Conservation (phyloP, 1,284 basidiomycete species). For the Marasmius oreades region DNA sequence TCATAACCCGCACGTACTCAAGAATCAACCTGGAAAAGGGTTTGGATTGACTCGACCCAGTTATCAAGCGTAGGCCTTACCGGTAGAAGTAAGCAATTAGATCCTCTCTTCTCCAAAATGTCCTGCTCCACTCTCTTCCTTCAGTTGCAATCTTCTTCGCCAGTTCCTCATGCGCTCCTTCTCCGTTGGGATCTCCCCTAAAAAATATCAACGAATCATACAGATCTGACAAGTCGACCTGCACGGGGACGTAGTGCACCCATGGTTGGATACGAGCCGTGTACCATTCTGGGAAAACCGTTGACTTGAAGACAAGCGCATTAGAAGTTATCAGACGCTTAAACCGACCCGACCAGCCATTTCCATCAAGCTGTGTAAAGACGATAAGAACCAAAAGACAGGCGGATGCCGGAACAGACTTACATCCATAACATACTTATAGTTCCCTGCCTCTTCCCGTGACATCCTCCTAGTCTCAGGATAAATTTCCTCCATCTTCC, state of each 20-base stretch:
- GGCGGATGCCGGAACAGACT: conserved; percentile 22
- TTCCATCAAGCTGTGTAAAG: conserved; percentile 51
- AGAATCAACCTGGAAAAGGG: conserved; percentile 26
- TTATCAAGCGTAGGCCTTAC: conserved; percentile 20
- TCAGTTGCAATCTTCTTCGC: conserved; percentile 46
- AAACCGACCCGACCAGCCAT: conserved; percentile 70
- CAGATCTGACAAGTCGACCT: conserved; percentile 43
- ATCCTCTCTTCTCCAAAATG: conserved; percentile 53
- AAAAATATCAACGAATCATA: conserved; percentile 54
- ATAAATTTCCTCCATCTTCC: conserved; percentile 38
- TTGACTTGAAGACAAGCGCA: conserved; percentile 62
- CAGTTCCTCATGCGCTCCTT: conserved; percentile 44
- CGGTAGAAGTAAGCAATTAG: conserved; percentile 54
- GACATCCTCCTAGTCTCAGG: conserved; percentile 44
- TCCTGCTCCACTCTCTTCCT: conserved; percentile 49
- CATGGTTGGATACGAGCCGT: conserved; percentile 38
- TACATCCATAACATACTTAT: conserved; percentile 68
- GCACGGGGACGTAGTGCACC: conserved; percentile 55
- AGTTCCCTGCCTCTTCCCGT: conserved; percentile 45
- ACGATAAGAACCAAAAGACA: neutral
- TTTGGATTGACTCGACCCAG: too few relatives aligned
- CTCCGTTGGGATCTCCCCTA: conserved; percentile 35
- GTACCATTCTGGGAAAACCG: conserved; percentile 69
- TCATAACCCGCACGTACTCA: conserved; percentile 42
- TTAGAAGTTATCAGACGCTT: conserved; percentile 63